Conservation (phyloP, 768 basidiomycete species). For the Suillus decipiens region DNA sequence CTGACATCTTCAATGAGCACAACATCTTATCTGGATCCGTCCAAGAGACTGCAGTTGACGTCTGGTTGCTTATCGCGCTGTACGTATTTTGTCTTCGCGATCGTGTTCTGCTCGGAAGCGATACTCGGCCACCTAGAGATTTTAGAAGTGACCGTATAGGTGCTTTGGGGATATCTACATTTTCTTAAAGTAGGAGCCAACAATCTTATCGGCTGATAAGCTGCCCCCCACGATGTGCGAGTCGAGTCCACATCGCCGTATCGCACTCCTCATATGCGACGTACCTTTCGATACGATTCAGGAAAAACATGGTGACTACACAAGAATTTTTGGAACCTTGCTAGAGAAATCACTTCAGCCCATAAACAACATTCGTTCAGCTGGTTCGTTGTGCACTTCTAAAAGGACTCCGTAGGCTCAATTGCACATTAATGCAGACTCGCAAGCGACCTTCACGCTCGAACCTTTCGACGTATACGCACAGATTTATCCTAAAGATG, state of each 20-base stretch:
- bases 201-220: background rate
- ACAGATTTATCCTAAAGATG: constrained; percentile 60
- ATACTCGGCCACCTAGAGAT: background rate
- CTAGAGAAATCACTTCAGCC: constrained; percentile 39
- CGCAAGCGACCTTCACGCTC: constrained; percentile 45
- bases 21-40: background rate
- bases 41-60: background rate
- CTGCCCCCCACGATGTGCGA: background rate
- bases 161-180: background rate
- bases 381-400: constrained; percentile 10
- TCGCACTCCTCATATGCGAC: constrained; percentile 72
- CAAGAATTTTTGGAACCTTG: constrained; percentile 48
- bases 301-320: constrained; percentile 57
- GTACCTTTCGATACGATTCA: constrained; percentile 47
- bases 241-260: constrained; percentile 11
- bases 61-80: background rate
- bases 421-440: background rate
- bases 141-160: background rate
- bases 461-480: constrained; percentile 71
- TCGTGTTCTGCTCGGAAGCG: background rate
- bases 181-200: background rate
- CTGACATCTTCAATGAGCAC: no score
- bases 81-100: background rate
- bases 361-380: constrained; percentile 6
- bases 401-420: background rate